Base-by-base conservation (phyloP, 2,329 filamentous ascomycete genomes). In the Pseudocercospora macadamiae region DNA sequence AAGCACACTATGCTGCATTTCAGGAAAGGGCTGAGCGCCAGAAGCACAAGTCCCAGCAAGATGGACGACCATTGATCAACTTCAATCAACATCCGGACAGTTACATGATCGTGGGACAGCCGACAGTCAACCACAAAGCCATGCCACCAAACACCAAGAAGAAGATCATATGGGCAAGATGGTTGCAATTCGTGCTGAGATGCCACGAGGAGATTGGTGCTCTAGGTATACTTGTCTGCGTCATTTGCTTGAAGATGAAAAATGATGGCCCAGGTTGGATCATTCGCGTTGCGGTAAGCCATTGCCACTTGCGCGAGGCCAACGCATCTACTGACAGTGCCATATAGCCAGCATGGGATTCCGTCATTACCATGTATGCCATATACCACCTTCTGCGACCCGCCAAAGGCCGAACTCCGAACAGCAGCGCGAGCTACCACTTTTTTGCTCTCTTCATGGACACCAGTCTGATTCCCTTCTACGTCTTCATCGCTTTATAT, bases 51-150 rank as follows among this genome's bases (percentile, higher is more conserved):
- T 81, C 84, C 39, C 88, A 89, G 80, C 83, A 82, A 44, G 81
- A 89, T 54, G 92, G 91, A 0, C 92, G 91, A 10, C 77, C 96
- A 64, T 76, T 96, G 62, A 84, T 96, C 64, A 77, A 97, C 63
- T 89, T 96, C 80, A 95, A 96, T 74, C 83, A 85, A 58, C 93
- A 96, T 74, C 92, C 93, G 1, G 92, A 97, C 70, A 80, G 86
- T 64, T 89, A 89, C 68, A 78, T 83, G 65, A 82, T 89, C 53
- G 79, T 89, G 28, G 82, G 83, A 3, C 85, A 87, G 68, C 84
- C 85, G 61, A 84, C 83, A 54, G 80, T 80, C 55, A 79, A 84
- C 61, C 85, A 83, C 69, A 83, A 82, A 57, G 83, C 86, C 2
- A 87, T 97, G 84, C 86, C 84, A 69, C 80, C 82, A 16, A 83